These are phyloP conservation scores for Aureobasidium sp. DNA, from an alignment of 2,329 filamentous ascomycete species.

Conservation along the genomic window DNA sequence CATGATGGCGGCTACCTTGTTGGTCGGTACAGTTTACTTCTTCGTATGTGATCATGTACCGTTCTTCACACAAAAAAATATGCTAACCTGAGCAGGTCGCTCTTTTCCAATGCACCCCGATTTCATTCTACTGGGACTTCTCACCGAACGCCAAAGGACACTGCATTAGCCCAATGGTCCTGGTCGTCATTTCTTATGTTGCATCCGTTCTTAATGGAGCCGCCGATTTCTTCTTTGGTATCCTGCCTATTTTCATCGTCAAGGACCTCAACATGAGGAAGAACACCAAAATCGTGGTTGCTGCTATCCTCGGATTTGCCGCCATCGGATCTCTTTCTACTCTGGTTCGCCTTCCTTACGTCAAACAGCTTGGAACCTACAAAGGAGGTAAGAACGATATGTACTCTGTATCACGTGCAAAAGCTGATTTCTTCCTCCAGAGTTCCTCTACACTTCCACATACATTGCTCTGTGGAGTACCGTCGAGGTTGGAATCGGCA, in stretches of 20 bases:
- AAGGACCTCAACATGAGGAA: conserved; percentile 32
- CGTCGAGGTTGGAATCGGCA: conserved; percentile 31
- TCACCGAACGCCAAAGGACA: conserved; percentile 23
- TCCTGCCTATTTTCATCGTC: conserved; percentile 31
- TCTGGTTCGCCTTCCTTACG: conserved; percentile 46
- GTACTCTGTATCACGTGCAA: conserved; percentile 30
- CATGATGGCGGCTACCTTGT: conserved; percentile 36
- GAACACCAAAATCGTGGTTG: conserved; percentile 28
- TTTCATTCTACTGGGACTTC: conserved; percentile 41
- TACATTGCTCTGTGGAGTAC: conserved; percentile 28
- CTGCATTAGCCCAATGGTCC: conserved; percentile 15
- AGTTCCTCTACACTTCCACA: conserved; percentile 24
- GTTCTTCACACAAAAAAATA: too few species aligned
- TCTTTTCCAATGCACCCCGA: conserved; percentile 43
- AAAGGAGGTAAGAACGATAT: conserved; percentile 32
- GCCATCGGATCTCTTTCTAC: conserved; percentile 18
- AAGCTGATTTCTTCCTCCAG: conserved; percentile 21
- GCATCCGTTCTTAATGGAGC: conserved; percentile 27
- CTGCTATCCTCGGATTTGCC: conserved; percentile 30
- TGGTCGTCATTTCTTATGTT: conserved; percentile 16
- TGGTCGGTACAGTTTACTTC: conserved; percentile 41
- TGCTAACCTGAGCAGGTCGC: conserved; percentile 20
- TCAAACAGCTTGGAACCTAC: conserved; percentile 30
- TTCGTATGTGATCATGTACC: conserved; percentile 29
- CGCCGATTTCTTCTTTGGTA: conserved; percentile 31